Base-by-base conservation (phyloP, 1,139 yeast genomes). In the Candida sanyaensis region DNA sequence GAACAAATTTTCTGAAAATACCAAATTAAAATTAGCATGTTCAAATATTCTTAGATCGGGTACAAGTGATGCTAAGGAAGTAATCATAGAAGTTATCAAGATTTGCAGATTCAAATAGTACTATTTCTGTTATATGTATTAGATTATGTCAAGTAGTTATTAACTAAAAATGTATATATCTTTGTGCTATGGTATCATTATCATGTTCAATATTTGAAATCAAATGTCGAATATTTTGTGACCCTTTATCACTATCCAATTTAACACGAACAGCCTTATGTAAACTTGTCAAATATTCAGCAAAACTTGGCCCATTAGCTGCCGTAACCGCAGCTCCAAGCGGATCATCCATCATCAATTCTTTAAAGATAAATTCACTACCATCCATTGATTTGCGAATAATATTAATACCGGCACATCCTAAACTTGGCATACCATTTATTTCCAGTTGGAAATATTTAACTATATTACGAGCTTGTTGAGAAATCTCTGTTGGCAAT, bases 271-370 rank as follows among this genome's bases (percentile, higher is more conserved):
- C 80, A 17, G 80, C 77, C 54, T 77, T 80, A 61, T 88, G 95
- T 51, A 88, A 66, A 43, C 75, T 76, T 4, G 82, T 66, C 54
- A 88, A 66, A 57, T 80, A 87, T 46, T 85, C 93, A 4, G 80
- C 67, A 59, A 80, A 84, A 21, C 81, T 75, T 34, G 80, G 73
- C 1, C 85, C 77, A 49, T 84, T 63, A 43, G 61, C 65, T 4
- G 63, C 56, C 30, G 61, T 58, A 2, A 61, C 54, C 4, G 71
- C 59, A 2, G 68, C 65, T 28, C 65, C 64, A 21, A 70, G 56
- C 10, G 64, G 77, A 61, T 93, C 99, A 59, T 93, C 98, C 27
- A 86, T 81, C 61, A 93, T 69, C 46, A 80, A 61, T 41, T 83
- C 84, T 45, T 76, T 71, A 57, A 88, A 82, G 46, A 78, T 83